Base-by-base conservation (phyloP, 2,329 filamentous ascomycete genomes). In the Exophiala alcalophila region DNA sequence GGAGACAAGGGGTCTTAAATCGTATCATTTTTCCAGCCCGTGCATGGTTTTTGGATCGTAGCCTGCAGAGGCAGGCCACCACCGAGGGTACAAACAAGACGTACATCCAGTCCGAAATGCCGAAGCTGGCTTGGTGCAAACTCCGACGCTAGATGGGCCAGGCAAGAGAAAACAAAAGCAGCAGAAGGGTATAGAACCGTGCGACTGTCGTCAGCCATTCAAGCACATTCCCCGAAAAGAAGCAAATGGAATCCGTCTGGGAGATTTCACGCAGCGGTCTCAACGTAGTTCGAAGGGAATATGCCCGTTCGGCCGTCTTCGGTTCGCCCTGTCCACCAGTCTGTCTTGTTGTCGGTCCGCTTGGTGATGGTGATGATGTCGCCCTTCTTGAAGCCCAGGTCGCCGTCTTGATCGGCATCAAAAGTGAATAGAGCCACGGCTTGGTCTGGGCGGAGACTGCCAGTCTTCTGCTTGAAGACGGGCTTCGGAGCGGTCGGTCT, bases 311-410 rank as follows among this genome's bases (percentile, higher is more conserved):
- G 78, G 7, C 54, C 54, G 53, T 81, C 77, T 20, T 90, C 90
- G 59, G 96, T 82, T 66, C 84, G 83, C 18, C 92, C 92, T 12
- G 91, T 97, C 92, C 91, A 97, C 91, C 91, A 97, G 64, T 97
- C 91, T 44, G 89, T 90, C 45, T 87, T 85, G 57, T 85, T 96
- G 4, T 97, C 87, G 4, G 91, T 97, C 66, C 86, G 85, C 72
- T 98, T 96, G 44, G 94, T 65, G 44, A 98, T 89, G 1, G 89
- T 96, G 54, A 98, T 96, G 43, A 97, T 67, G 20, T 98, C 92
- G 14, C 92, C 92, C 74, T 98, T 98, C 71, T 94, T 95, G 69
- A 98, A 98, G 0, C 84, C 87, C 43, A 97, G 65, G 63, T 98
- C 91, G 4, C 91, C 91, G 0, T 88, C 81, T 65, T 96, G 90